Base-by-base conservation (phyloP, 2,329 filamentous ascomycete species). In the Fulvia fulva region DNA sequence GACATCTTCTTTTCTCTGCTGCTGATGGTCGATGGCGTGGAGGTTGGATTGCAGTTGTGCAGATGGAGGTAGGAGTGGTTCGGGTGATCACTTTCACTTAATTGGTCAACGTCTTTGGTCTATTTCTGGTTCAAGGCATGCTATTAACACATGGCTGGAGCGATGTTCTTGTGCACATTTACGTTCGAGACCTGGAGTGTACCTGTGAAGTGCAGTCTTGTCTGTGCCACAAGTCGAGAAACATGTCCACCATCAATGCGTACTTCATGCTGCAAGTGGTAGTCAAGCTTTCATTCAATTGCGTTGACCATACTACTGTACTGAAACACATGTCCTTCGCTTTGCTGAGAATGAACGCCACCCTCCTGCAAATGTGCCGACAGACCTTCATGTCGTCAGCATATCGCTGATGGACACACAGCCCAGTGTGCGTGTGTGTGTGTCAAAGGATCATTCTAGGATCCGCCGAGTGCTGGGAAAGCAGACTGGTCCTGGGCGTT, bases 381-480 rank as follows among this genome's bases (percentile, higher is more conserved):
- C 23, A 25, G 32, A 51, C n/a, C n/a, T n/a, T 34, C 30, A 32
- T 46, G 28, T 30, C 41, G 16, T 41, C 44, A 45, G 54, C 51
- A 55, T 51, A 32, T 37, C 25, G 37, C 49, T 49, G 30, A 28
- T 37, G 45, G 52, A 44, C n/a, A 49, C 22, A 26, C 47, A 28
- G 11, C 26, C 26, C 19, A 16, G 16, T 7, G 28, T 25, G 23
- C 11, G 14, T 50, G 11, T 28, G 26, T 28, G 26, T 25, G 23
- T 32, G 23, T 50, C 23, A 32, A 50, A n/a, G 26, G 47, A 50
- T n/a, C 47, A 30, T 50, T 49, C 47, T 49, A 30, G 43, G 59
- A 62, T 41, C 55, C 61, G 44, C 71, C 71, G 45, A 74, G 71
- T 56, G 69, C 67, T 53, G 71, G 71, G 68, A 73, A 73, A 51